Percentiles rank a stretch among this genome's conserved stretches.
Evolutionary conservation across 208 protist genomes (phyloP).

Genomic region (Herpetomonas samuelpessoai): DNA sequence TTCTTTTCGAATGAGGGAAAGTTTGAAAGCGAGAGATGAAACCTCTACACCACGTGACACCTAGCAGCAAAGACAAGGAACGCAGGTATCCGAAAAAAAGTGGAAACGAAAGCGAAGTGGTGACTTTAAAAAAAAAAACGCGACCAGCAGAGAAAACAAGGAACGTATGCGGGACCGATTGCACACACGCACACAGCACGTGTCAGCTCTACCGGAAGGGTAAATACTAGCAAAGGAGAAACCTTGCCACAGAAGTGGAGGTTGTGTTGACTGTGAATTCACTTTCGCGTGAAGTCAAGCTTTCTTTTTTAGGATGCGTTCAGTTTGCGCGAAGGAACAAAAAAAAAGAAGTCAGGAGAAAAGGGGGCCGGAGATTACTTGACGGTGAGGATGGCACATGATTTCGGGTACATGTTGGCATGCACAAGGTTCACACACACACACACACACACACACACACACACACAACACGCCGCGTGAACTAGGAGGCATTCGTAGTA

Average conservation of each 20-base stretch:
- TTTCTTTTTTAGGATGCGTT: background rate
- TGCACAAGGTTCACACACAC: too few relatives aligned
- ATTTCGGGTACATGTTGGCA: background rate
- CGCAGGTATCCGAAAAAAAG: background rate
- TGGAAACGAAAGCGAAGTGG: background rate
- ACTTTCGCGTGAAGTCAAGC: background rate
- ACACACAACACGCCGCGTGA: too few relatives aligned
- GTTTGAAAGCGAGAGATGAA: too few relatives aligned
- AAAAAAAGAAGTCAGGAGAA: constrained; percentile 3
- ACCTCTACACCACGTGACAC: too few relatives aligned
- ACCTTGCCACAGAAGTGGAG: too few relatives aligned
- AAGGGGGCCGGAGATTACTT: background rate
- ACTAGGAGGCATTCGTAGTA: too few relatives aligned
- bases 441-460: too few relatives aligned
- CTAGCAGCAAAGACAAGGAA: background rate
- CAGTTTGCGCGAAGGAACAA: background rate
- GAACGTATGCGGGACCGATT: background rate
- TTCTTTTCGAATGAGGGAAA: too few relatives aligned
- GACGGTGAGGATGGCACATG: background rate
- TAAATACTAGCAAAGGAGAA: too few relatives aligned
- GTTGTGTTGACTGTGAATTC: background rate
- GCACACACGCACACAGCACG: background rate
- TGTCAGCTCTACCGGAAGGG: background rate
- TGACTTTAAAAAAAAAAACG: background rate
- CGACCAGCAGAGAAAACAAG: constrained; percentile 1